phyloP scores from a whole-genome alignment of 2,329 filamentous ascomycete species.

The Calonectria montana region DNA sequence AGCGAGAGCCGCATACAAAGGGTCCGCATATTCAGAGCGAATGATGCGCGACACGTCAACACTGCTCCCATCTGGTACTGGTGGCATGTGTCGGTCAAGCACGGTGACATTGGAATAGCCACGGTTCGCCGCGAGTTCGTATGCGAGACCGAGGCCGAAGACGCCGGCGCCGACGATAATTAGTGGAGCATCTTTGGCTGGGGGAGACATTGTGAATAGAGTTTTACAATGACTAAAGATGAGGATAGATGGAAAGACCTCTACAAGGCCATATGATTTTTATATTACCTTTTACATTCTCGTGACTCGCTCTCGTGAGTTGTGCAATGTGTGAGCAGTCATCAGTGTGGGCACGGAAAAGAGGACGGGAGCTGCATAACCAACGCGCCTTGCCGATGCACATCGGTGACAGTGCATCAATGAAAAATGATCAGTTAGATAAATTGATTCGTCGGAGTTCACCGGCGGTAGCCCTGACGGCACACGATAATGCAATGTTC shows the following conservation, averaged over 20 bases:
- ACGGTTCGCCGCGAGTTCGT: slow-evolving; percentile 51
- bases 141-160: slow-evolving; percentile 60
- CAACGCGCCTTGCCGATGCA: not conserved
- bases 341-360: not conserved
- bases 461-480: not conserved
- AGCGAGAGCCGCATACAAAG: slow-evolving; percentile 70
- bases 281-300: not conserved
- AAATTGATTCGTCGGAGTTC: not conserved
- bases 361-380: not conserved
- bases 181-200: slow-evolving; percentile 8
- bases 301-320: no score
- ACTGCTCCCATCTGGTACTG: slow-evolving; percentile 49
- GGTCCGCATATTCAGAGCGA: slow-evolving; percentile 71
- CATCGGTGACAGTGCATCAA: not conserved
- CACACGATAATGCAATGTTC: not conserved
- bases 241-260: not conserved
- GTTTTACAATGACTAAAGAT: no score
- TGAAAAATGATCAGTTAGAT: not conserved
- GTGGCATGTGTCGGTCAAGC: slow-evolving; percentile 52
- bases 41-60: slow-evolving; percentile 53
- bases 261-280: not conserved
- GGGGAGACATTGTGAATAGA: not conserved
- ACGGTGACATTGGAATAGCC: slow-evolving; percentile 60
- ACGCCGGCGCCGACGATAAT: slow-evolving; percentile 56
- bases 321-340: not conserved